These are phyloP conservation scores for Metschnikowia lochheadii DNA, from an alignment of 805 yeast genomes.

Conservation along the genomic window DNA sequence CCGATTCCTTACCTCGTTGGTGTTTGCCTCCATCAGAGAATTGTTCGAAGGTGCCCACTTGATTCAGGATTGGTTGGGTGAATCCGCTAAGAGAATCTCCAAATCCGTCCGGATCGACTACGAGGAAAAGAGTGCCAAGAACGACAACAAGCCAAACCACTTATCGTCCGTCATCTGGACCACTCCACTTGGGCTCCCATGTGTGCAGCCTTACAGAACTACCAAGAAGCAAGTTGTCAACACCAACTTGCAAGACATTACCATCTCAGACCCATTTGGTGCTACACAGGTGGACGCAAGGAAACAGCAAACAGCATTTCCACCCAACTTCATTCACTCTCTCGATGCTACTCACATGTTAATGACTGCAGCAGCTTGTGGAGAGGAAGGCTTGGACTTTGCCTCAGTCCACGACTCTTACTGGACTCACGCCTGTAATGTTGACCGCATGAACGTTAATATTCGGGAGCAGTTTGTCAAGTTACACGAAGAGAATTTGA, in stretches of 20 bases:
- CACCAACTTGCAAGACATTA: constrained; percentile 88
- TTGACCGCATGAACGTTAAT: constrained; percentile 62
- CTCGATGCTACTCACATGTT: constrained; percentile 97
- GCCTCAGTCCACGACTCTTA: constrained; percentile 97
- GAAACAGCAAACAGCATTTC: constrained; percentile 89
- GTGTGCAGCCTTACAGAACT: constrained; percentile 93
- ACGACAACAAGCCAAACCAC: constrained; percentile 52
- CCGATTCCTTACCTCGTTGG: constrained; percentile 69
- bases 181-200: constrained; percentile 89
- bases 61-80: constrained; percentile 95
- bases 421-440: constrained; percentile 94
- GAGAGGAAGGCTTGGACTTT: constrained; percentile 60
- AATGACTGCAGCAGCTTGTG: constrained; percentile 77
- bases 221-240: constrained; percentile 57
- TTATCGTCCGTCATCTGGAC: constrained; percentile 96
- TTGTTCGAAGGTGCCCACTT: constrained; percentile 88
- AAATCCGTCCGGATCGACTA: constrained; percentile 70
- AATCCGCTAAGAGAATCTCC: constrained; percentile 75
- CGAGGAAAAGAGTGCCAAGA: constrained; percentile 33
- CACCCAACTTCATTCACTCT: constrained; percentile 94
- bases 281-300: constrained; percentile 79
- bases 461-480: constrained; percentile 77
- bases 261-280: constrained; percentile 82
- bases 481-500: constrained; percentile 70
- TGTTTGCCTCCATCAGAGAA: constrained; percentile 78